Percentiles rank a stretch among this genome's conserved stretches.
Conservation (phyloP, 768 basidiomycete species). For the Plicaturopsis crispa region DNA sequence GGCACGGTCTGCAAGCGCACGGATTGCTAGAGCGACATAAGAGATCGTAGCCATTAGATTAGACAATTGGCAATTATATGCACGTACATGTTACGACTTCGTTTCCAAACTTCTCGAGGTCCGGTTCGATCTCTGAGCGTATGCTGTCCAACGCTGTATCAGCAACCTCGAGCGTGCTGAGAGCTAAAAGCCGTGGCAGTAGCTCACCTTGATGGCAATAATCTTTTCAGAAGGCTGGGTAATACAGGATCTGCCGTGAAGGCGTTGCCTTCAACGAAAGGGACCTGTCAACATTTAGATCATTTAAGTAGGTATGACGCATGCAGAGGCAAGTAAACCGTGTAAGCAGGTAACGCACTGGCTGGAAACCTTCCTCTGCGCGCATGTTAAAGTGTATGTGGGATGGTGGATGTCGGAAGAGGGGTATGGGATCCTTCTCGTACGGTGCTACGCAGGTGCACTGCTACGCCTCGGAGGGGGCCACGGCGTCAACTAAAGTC, state of each 20-base stretch:
- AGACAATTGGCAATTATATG: background rate
- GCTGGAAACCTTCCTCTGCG: conserved; percentile 61
- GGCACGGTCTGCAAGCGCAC: conserved; percentile 34
- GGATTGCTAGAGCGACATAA: conserved; percentile 34
- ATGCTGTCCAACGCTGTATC: conserved; percentile 22
- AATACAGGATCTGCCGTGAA: conserved; percentile 58
- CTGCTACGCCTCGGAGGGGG: too few relatives aligned
- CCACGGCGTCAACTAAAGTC: too few relatives aligned
- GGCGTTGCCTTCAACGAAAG: conserved; percentile 50
- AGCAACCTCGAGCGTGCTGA: background rate
- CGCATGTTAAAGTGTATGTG: conserved; percentile 39
- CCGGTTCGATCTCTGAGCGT: conserved; percentile 43
- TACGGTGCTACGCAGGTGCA: too few relatives aligned
- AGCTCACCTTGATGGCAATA: conserved; percentile 39
- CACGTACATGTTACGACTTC: conserved; percentile 45
- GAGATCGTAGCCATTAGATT: background rate
- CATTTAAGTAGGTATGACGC: background rate
- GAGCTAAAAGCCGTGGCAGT: background rate
- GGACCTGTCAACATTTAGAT: conserved; percentile 27
- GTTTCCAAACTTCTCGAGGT: conserved; percentile 50
- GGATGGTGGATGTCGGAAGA: too few relatives aligned
- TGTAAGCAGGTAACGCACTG: conserved; percentile 23
- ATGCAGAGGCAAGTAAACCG: conserved; percentile 1
- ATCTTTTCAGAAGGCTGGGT: conserved; percentile 49
- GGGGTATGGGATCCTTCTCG: too few relatives aligned